Evolutionary conservation across 306 rosid genomes (phyloP).

Genomic region (Hippophae rhamnoides): DNA sequence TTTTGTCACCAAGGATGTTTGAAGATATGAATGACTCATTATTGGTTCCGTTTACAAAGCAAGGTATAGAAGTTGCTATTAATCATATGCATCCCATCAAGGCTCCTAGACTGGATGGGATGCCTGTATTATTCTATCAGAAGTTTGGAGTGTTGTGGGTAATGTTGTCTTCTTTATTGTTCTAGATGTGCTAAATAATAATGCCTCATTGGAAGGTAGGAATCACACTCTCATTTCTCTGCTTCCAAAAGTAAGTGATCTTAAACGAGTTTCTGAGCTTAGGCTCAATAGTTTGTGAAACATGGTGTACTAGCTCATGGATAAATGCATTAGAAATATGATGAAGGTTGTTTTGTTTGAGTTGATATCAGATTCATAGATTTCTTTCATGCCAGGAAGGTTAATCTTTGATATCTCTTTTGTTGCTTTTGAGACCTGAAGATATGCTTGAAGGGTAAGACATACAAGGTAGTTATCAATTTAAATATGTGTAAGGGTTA

Average conservation of each 20-base stretch:
- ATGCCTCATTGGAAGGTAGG: not conserved
- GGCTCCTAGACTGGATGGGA: not conserved
- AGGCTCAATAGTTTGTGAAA: not conserved
- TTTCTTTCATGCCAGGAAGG: not conserved
- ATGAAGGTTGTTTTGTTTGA: not conserved
- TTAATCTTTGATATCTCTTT: not conserved
- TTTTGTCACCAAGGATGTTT: too few relatives aligned
- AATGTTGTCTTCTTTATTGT: not conserved
- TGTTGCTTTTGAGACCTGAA: not conserved
- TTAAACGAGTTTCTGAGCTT: not conserved
- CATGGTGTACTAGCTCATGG: not conserved
- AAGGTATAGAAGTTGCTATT: too few relatives aligned
- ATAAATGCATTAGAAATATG: not conserved
- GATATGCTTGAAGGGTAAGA: too few relatives aligned
- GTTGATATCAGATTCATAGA: not conserved
- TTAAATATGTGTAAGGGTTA: not conserved
- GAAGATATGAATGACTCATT: too few relatives aligned
- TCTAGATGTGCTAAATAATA: not conserved
- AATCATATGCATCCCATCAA: not conserved
- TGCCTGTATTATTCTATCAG: not conserved
- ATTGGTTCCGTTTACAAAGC: too few relatives aligned
- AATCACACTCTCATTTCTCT: not conserved
- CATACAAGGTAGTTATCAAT: too few relatives aligned
- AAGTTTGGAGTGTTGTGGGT: not conserved
- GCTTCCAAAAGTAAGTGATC: not conserved